Percentiles rank a stretch among this genome's conserved stretches.
Conservation (phyloP, 225 moss, liverwort and hornwort species). For the Physcomitrium patens region DNA sequence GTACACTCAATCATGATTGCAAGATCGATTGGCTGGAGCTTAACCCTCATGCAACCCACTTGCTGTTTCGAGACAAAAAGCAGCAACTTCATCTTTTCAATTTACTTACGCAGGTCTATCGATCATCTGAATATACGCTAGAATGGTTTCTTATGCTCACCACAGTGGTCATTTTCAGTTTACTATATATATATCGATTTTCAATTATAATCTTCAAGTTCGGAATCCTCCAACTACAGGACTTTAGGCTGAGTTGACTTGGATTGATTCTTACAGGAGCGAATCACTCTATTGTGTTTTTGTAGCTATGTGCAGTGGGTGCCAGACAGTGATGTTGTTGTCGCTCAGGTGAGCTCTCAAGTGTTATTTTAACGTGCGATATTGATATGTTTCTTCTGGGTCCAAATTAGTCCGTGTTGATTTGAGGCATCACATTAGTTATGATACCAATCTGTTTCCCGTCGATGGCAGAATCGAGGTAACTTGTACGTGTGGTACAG, state of each 20-base stretch:
- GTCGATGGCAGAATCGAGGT: slow-evolving; percentile 61
- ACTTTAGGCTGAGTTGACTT: slow-evolving; percentile 1
- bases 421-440: neutral
- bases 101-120: slow-evolving; percentile 65
- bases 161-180: too few species aligned
- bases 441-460: neutral
- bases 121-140: too few species aligned
- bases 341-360: slow-evolving; percentile 71
- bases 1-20: slow-evolving; percentile 72
- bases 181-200: too few species aligned
- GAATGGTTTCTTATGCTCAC: too few species aligned
- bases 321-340: slow-evolving; percentile 88
- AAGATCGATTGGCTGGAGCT: slow-evolving; percentile 97
- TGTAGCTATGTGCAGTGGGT: slow-evolving; percentile 99
- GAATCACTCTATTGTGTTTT: slow-evolving; percentile 75
- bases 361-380: too few species aligned
- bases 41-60: slow-evolving; percentile 74
- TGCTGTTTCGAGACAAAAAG: slow-evolving; percentile 89
- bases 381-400: too few species aligned
- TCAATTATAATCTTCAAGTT: too few species aligned
- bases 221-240: neutral
- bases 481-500: slow-evolving; percentile 93
- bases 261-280: slow-evolving; percentile 59
- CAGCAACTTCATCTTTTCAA: slow-evolving; percentile 89
- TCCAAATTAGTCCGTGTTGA: neutral